Evolutionary conservation across 2,329 filamentous ascomycete species (phyloP), one percentile per base, ranked within the genome.

Genomic region (Chaetomium globosum): DNA sequence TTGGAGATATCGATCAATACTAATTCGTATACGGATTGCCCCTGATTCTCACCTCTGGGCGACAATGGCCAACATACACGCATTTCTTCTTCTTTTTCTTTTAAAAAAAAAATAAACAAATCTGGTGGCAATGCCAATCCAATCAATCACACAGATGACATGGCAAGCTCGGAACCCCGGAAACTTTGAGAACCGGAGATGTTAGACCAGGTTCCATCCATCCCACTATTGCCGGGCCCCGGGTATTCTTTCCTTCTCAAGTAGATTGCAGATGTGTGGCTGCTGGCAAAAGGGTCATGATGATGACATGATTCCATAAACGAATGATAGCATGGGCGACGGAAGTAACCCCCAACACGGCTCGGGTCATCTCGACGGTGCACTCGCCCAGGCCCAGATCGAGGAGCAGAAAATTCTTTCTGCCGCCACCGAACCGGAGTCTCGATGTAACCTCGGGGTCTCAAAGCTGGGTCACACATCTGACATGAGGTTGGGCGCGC

Each of bases 371-470:
- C 16, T 43, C 46, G n/a, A 48, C 19, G 46, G 19, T 21, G 43
- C 36, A 39, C 36, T 39, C 2, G 19, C n/a, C 19, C 8, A 23
- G 46, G n/a, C 28, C 10, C 21, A 8, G 57, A 4, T 52, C 46
- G 28, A 30, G 19, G 19, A 43, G 46, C 59, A 55, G 51, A 55
- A 19, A 9, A 49, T 55, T 61, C 51, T 55, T 21, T 19, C 26
- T 36, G 6, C 36, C 51, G 51, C 59, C 59, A 61, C 36, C n/a
- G 26, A 48, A 53, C 31, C 9, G 26, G 48, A 46, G 48, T 31
- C 51, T 61, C n/a, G 36, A 61, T 61, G 59, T 54, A 61, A 61
- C 59, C 30, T 46, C 36, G 59, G 23, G 33, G 16, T 43, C 26
- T 48, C 51, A n/a, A 26, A 8, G 8, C 56, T 59, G 51, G 28